Base-by-base conservation (phyloP, 495 filamentous ascomycete genomes). In the Amorphotheca resinae region DNA sequence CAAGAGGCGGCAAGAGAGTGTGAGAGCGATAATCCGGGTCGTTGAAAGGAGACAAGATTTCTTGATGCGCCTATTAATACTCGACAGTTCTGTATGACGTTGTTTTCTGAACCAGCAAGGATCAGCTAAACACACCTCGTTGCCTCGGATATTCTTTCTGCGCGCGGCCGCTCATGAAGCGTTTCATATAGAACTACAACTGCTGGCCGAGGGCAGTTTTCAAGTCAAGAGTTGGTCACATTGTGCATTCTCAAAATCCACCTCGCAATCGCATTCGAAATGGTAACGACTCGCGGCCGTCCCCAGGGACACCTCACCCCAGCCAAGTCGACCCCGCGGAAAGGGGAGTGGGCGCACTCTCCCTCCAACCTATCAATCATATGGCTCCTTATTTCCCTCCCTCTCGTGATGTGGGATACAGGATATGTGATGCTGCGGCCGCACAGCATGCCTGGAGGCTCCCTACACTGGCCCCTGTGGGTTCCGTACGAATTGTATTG, bases 351-450 rank as follows among this genome's bases (percentile, higher is more conserved):
- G 78, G 62, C 74, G 0, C 84, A 93, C 64, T 75, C 76, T 0
- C 83, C 84, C 1, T 69, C 75, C 14, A 65, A 66, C 15, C 54
- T 77, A 5, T 68, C 77, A 17, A 74, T 87, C 15, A 50, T 77
- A 50, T 95, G 87, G 87, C 71, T 95, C 18, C 50, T 72, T 35
- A 22, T 88, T 40, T 87, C 85, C n/a, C 63, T 89, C 3, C 86
- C 87, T 2, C 65, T 88, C 42, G 81, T 89, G n/a, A 49, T 69
- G 33, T 93, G 87, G 87, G 89, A 95, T 64, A 69, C 76, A 6
- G 66, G 66, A 36, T 95, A 93, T 64, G 76, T 93, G 30, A 62
- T 94, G 22, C 62, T 87, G 33, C 84, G 89, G 15, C 89, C 89
- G 22, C 72, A 78, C 61, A 79, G 73, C 35, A 93, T 96, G 86